These are phyloP conservation scores for Entophlyctis luteolus DNA, from an alignment of 192 early-diverging fungal species.

Conservation along the genomic window DNA sequence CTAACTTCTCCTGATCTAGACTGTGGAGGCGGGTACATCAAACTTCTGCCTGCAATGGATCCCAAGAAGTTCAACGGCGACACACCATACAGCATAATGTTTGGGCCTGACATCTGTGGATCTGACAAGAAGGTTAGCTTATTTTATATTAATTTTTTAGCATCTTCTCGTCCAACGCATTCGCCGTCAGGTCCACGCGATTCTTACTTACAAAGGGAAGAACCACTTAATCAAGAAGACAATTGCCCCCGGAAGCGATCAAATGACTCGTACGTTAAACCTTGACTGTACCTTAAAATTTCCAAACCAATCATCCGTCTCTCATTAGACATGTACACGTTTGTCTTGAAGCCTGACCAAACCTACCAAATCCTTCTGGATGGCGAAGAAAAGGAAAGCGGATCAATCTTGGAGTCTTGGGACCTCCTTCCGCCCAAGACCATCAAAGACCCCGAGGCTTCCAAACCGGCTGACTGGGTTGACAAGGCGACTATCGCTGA, in stretches of 20 bases:
- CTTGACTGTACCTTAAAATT: background rate
- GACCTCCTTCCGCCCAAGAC: constrained; percentile 44
- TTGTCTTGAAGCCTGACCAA: constrained; percentile 46
- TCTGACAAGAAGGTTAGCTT: constrained; percentile 34
- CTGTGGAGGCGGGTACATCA: constrained; percentile 89
- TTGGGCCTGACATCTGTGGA: constrained; percentile 56
- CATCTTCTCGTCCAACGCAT: background rate
- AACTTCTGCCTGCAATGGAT: constrained; percentile 81
- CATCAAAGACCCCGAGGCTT: constrained; percentile 40
- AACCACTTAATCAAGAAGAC: constrained; percentile 49
- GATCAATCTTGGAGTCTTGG: constrained; percentile 43
- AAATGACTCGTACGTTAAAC: constrained; percentile 37
- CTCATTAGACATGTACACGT: constrained; percentile 44
- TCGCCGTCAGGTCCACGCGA: too few species aligned
- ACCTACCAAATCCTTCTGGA: constrained; percentile 48
- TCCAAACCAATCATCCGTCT: background rate
- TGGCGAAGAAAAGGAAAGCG: constrained; percentile 33
- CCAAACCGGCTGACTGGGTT: constrained; percentile 31
- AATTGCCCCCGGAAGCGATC: constrained; percentile 35
- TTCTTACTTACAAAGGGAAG: constrained; percentile 49
- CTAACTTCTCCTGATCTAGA: constrained; percentile 34
- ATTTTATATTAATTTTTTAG: background rate
- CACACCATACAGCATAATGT: constrained; percentile 57
- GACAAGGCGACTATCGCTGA: constrained; percentile 68
- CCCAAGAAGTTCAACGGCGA: constrained; percentile 78